phyloP scores from a whole-genome alignment of 140 eudicot species.

The Senecio squalidus region DNA sequence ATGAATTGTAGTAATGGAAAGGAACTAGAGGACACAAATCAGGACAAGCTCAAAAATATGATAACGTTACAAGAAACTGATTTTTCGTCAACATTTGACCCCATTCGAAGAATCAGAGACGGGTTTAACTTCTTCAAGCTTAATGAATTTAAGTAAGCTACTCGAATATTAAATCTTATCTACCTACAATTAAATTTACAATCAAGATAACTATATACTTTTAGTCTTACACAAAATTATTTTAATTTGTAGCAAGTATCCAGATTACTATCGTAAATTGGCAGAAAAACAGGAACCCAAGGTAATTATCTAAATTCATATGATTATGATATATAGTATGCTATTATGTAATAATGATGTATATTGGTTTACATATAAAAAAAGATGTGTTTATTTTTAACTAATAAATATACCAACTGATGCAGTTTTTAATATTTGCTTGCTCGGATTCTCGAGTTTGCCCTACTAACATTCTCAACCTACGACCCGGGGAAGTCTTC shows the following conservation, averaged over 20 bases:
- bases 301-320: slow-evolving; percentile 15
- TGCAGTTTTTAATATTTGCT: slow-evolving; percentile 36
- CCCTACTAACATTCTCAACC: slow-evolving; percentile 28
- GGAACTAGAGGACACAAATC: slow-evolving; percentile 1
- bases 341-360: neutral
- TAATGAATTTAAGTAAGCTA: slow-evolving; percentile 22
- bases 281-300: slow-evolving; percentile 32
- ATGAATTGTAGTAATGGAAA: slow-evolving; percentile 6
- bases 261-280: slow-evolving; percentile 17
- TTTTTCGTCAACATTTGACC: slow-evolving; percentile 11
- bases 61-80: neutral
- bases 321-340: neutral
- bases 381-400: neutral
- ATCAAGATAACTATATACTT: too few species aligned
- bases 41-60: neutral
- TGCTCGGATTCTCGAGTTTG: slow-evolving; percentile 43
- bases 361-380: neutral
- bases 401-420: neutral
- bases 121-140: slow-evolving; percentile 30
- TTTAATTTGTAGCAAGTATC: slow-evolving; percentile 23
- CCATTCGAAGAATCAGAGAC: slow-evolving; percentile 8
- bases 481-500: slow-evolving; percentile 40
- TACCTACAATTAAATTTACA: too few species aligned
- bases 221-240: too few species aligned
- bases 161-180: neutral